A percentile compares a stretch with the other conserved stretches of the same genome.
Evolutionary conservation across 495 filamentous ascomycete species (phyloP).

Genomic region (Penicillium coffeae): DNA sequence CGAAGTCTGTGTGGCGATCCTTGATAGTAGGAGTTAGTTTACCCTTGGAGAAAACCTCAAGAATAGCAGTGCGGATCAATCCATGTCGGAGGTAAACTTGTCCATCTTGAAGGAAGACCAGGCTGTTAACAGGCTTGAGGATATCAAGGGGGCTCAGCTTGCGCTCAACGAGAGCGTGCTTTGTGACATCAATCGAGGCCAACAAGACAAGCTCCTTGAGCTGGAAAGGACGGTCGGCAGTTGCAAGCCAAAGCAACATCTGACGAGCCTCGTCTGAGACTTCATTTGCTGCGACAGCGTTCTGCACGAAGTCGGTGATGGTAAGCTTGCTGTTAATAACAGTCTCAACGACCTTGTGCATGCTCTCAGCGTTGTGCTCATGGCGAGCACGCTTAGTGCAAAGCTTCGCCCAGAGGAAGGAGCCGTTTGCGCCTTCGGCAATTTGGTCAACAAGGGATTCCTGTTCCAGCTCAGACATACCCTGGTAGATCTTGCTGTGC

Average conservation of each 20-base stretch:
- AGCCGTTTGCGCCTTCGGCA: constrained; percentile 30
- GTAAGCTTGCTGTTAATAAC: constrained; percentile 21
- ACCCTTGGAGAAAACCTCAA: constrained; percentile 27
- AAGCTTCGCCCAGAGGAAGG: constrained; percentile 40
- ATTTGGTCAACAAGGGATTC: constrained; percentile 34
- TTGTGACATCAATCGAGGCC: constrained; percentile 26
- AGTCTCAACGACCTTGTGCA: constrained; percentile 22
- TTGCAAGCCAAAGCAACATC: constrained; percentile 32
- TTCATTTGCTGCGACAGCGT: constrained; percentile 16
- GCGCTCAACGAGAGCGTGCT: constrained; percentile 22
- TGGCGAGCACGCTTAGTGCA: constrained; percentile 23
- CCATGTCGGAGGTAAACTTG: constrained; percentile 34
- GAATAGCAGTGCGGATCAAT: constrained; percentile 25
- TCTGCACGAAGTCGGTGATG: constrained; percentile 29
- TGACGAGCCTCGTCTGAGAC: constrained; percentile 24
- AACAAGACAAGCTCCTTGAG: constrained; percentile 24
- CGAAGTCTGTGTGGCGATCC: constrained; percentile 30
- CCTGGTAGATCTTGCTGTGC: constrained; percentile 11
- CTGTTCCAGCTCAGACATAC: constrained; percentile 21
- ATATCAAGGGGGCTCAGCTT: constrained; percentile 16
- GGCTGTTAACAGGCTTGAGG: constrained; percentile 23
- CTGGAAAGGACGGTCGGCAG: constrained; percentile 28
- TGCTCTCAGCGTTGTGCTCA: constrained; percentile 19
- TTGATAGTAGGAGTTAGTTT: constrained; percentile 25
- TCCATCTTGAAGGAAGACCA: constrained; percentile 32